Conservation (phyloP, 148 eudicot species). For the Vaccinium corymbosum region DNA sequence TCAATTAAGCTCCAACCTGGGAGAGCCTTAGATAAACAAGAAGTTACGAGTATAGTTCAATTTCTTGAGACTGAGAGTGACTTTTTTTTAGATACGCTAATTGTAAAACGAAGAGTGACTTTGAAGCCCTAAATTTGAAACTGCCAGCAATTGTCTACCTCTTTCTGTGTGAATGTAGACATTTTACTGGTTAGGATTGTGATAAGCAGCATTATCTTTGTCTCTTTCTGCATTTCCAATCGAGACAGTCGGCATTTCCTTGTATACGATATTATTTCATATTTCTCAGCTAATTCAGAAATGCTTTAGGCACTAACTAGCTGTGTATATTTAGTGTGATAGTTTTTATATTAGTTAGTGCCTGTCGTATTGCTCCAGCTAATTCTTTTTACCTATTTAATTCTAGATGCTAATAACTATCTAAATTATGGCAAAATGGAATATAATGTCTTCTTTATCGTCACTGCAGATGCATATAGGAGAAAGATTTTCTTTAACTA, state of each 20-base stretch:
- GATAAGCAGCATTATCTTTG: neutral
- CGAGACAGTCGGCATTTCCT: neutral
- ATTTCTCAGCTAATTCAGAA: neutral
- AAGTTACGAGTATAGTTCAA: neutral
- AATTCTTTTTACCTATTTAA: neutral
- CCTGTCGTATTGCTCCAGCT: too few species aligned
- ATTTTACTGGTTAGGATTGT: neutral
- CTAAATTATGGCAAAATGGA: neutral
- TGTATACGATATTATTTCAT: neutral
- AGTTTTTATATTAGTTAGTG: too few species aligned
- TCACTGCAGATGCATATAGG: constrained; percentile 64
- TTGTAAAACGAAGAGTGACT: neutral
- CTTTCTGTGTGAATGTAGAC: neutral
- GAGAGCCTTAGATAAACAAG: neutral
- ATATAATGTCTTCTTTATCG: neutral
- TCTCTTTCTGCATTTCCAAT: neutral
- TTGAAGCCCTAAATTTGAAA: neutral
- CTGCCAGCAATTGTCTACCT: neutral
- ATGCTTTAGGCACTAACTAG: too few species aligned
- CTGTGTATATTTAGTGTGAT: too few species aligned
- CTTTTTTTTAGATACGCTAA: too few species aligned
- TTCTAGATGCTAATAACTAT: neutral
- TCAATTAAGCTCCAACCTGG: neutral
- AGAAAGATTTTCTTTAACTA: constrained; percentile 84
- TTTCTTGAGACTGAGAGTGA: neutral